These are phyloP conservation scores for Phytopythium ostracodes DNA, from an alignment of 352 stramenopile genomes.

Conservation along the genomic window DNA sequence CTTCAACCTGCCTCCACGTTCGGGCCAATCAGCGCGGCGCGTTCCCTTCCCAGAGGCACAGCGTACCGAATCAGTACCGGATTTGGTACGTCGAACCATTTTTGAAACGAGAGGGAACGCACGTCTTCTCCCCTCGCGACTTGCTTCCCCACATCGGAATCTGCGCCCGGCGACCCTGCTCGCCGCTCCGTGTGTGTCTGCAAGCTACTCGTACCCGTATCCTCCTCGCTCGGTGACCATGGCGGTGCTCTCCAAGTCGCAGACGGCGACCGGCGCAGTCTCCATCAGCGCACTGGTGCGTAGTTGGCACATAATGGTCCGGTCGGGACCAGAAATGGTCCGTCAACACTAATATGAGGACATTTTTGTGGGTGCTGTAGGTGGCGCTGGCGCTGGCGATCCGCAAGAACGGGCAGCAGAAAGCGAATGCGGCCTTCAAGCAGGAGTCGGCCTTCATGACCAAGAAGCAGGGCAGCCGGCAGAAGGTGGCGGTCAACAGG, in stretches of 20 bases:
- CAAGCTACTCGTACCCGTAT: too few species aligned
- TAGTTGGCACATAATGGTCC: neutral
- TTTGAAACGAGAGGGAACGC: neutral
- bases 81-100: constrained; percentile 9
- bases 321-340: neutral
- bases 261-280: constrained; percentile 29
- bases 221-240: constrained; percentile 15
- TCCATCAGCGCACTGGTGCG: constrained; percentile 46
- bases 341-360: too few species aligned
- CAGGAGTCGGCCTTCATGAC: constrained; percentile 72
- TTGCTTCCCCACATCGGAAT: constrained; percentile 21
- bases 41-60: neutral
- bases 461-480: constrained; percentile 64
- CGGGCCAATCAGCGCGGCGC: neutral
- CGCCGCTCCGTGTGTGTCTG: too few species aligned
- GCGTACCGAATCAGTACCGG: neutral
- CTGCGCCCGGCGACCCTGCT: too few species aligned
- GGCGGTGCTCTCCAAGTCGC: constrained; percentile 58
- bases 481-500: constrained; percentile 67
- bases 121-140: neutral
- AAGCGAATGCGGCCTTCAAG: constrained; percentile 36
- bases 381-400: constrained; percentile 62
- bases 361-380: constrained; percentile 12
- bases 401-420: constrained; percentile 54
- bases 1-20: neutral